A percentile compares a stretch with the other conserved stretches of the same genome.
phyloP scores from a whole-genome alignment of 1,139 yeast species.

The Sugiyamaella neomexicana region DNA sequence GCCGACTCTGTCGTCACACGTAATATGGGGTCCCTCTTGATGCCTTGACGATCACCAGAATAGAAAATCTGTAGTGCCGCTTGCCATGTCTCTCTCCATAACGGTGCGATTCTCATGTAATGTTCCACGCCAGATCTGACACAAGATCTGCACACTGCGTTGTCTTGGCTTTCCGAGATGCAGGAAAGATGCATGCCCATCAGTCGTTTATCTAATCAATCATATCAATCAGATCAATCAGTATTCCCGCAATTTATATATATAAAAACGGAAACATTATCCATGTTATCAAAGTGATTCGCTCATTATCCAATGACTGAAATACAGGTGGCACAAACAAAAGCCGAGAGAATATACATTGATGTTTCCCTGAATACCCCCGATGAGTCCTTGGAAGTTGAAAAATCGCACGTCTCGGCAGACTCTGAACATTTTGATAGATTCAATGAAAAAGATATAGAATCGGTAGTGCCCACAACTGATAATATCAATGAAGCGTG shows the following conservation, averaged over 20 bases:
- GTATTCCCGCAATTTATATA: background rate
- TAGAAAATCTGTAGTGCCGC: background rate
- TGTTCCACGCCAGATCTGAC: background rate
- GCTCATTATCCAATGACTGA: background rate
- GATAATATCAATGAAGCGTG: slow-evolving; percentile 16
- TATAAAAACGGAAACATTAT: background rate
- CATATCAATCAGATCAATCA: background rate
- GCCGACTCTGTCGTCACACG: too few species aligned
- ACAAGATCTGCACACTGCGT: background rate
- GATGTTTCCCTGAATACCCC: background rate
- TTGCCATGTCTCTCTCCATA: background rate
- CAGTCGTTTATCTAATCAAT: background rate
- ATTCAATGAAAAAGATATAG: slow-evolving; percentile 17
- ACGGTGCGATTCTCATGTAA: background rate
- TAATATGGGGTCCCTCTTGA: too few species aligned
- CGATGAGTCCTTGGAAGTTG: background rate
- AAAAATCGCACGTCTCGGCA: background rate
- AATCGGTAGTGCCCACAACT: slow-evolving; percentile 18
- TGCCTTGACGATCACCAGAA: too few species aligned
- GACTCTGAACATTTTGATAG: slow-evolving; percentile 2
- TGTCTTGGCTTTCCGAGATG: background rate
- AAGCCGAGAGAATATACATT: background rate
- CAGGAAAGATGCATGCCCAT: background rate
- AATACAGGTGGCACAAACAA: background rate
- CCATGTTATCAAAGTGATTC: background rate